phyloP scores from a whole-genome alignment of 306 rosid species.

The Quercus engelmannii region DNA sequence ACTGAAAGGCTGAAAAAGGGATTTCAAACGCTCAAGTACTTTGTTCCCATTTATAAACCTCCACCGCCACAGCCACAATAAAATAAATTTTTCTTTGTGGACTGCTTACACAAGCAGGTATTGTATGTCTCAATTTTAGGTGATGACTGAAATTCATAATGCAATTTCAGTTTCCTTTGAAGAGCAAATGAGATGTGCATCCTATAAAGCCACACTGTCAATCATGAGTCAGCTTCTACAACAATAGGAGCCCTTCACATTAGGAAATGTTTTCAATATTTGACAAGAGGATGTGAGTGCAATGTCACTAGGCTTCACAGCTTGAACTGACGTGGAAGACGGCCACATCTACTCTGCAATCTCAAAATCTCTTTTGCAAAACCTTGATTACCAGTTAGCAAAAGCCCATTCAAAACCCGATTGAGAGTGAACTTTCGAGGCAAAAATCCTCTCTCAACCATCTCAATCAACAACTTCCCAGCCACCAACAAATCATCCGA shows the following conservation, averaged over 20 bases:
- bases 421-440: conserved; percentile 70
- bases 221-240: too few species aligned
- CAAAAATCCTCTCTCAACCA: conserved; percentile 77
- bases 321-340: too few species aligned
- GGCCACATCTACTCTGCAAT: conserved; percentile 63
- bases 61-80: background rate
- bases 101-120: background rate
- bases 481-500: conserved; percentile 29
- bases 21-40: background rate
- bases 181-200: background rate
- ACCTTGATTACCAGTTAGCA: conserved; percentile 73
- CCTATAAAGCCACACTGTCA: too few species aligned
- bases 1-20: background rate
- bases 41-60: background rate
- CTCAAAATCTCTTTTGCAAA: conserved; percentile 80
- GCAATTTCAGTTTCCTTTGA: background rate
- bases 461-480: conserved; percentile 83
- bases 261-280: too few species aligned
- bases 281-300: too few species aligned
- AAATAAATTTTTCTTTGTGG: background rate
- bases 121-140: too few species aligned
- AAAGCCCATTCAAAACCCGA: conserved; percentile 25
- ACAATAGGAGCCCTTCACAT: too few species aligned
- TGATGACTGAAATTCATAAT: too few species aligned
- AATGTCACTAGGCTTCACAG: too few species aligned